These are phyloP conservation scores for Cyberlindnera suaveolens DNA, from an alignment of 805 yeast species.

Conservation along the genomic window DNA sequence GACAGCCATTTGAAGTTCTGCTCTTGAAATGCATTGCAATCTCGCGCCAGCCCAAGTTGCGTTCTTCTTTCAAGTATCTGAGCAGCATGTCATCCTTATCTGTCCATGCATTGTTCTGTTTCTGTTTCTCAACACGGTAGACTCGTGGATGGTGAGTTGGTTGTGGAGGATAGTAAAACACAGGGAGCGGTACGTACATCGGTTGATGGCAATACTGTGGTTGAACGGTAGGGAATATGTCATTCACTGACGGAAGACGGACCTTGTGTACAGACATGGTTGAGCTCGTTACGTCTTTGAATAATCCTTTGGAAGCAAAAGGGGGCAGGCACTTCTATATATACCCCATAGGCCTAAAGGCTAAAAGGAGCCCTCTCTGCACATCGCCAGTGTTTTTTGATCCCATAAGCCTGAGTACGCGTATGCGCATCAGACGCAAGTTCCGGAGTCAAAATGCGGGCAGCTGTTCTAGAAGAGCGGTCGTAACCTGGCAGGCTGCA, in stretches of 20 bases:
- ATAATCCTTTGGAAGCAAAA: too few relatives aligned
- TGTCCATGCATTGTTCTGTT: conserved; percentile 45
- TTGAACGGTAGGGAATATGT: conserved; percentile 17
- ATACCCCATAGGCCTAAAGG: too few relatives aligned
- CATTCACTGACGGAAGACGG: conserved; percentile 23
- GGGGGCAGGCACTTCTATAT: too few relatives aligned
- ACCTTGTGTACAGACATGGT: conserved; percentile 14
- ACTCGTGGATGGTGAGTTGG: not conserved
- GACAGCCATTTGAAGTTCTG: conserved; percentile 73
- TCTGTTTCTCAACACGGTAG: conserved; percentile 10
- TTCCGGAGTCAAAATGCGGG: too few relatives aligned
- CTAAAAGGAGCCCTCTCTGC: too few relatives aligned
- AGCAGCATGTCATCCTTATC: conserved; percentile 57
- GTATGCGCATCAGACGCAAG: too few relatives aligned
- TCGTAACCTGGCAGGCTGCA: too few relatives aligned
- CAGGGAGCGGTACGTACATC: not conserved
- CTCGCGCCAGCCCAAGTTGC: conserved; percentile 72
- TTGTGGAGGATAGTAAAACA: not conserved
- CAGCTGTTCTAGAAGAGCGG: too few relatives aligned
- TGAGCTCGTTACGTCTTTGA: too few relatives aligned
- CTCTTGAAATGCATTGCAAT: conserved; percentile 60
- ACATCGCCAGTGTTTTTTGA: too few relatives aligned
- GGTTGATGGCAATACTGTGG: conserved; percentile 3
- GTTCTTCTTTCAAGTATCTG: conserved; percentile 58
- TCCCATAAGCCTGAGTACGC: too few relatives aligned